Percentiles rank a stretch among this genome's conserved stretches.
Conservation (phyloP, 202 grass and related monocot species). For the Setaria viridis region DNA sequence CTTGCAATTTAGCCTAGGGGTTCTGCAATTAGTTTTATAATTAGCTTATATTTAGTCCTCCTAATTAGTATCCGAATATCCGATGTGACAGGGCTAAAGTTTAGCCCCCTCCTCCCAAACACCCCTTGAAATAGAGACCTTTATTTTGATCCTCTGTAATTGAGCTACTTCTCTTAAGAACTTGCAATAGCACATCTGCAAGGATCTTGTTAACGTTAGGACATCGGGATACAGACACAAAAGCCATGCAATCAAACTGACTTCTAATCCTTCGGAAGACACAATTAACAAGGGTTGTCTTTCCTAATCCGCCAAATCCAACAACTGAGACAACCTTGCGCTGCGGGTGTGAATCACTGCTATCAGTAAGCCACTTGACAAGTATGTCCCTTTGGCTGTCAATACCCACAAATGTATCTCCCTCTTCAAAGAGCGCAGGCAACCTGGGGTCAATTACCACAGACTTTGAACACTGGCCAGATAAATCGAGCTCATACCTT, state of each 20-base stretch:
- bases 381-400: conserved; percentile 12
- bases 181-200: background rate
- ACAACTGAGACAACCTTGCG: conserved; percentile 38
- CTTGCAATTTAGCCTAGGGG: too few relatives aligned
- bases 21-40: too few relatives aligned
- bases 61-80: too few relatives aligned
- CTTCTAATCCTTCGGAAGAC: conserved; percentile 17
- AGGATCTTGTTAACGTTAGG: conserved; percentile 28
- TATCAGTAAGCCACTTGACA: background rate
- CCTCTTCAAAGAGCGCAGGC: conserved; percentile 34
- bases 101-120: too few relatives aligned
- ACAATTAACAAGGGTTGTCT: conserved; percentile 46
- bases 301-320: conserved; percentile 46
- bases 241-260: conserved; percentile 28
- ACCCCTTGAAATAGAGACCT: background rate
- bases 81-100: too few relatives aligned
- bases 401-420: conserved; percentile 38
- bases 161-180: background rate
- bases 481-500: conserved; percentile 11
- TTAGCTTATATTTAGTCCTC: too few relatives aligned
- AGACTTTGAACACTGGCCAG: background rate
- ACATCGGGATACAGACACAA: conserved; percentile 23
- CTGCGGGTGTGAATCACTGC: background rate
- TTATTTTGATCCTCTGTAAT: background rate
- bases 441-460: conserved; percentile 25